Conservation (phyloP, 2,329 filamentous ascomycete genomes). For the Magnaporthiopsis poae region DNA sequence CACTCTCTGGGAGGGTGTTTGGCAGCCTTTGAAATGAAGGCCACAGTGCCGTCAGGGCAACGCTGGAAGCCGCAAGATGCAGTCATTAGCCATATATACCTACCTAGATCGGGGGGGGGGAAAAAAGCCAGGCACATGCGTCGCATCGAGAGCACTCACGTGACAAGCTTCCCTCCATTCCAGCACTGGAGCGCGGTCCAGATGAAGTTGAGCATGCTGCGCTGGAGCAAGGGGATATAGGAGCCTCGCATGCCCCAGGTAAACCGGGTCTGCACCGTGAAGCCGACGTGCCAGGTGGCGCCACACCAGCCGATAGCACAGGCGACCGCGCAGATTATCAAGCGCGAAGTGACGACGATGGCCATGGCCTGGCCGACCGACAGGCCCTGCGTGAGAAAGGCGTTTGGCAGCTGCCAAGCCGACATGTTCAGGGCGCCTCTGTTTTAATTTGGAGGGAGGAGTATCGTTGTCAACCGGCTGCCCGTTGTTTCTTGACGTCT, state of each 20-base stretch:
- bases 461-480: too few species aligned
- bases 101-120: too few species aligned
- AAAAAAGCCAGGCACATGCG: too few species aligned
- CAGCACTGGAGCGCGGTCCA: slow-evolving; percentile 38
- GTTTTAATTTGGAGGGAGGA: too few species aligned
- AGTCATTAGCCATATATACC: slow-evolving; percentile 15
- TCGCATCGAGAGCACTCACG: slow-evolving; percentile 3
- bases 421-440: slow-evolving; percentile 1
- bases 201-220: slow-evolving; percentile 39
- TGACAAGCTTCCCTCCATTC: slow-evolving; percentile 24
- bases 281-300: slow-evolving; percentile 39
- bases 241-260: slow-evolving; percentile 39
- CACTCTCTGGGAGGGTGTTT: slow-evolving; percentile 32
- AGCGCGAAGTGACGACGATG: slow-evolving; percentile 32
- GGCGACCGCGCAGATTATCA: slow-evolving; percentile 31
- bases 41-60: slow-evolving; percentile 36
- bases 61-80: slow-evolving; percentile 1
- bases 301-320: slow-evolving; percentile 37
- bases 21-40: slow-evolving; percentile 32
- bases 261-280: slow-evolving; percentile 39
- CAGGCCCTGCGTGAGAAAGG: slow-evolving; percentile 11
- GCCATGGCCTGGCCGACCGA: slow-evolving; percentile 36
- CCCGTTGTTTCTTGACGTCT: too few species aligned
- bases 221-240: slow-evolving; percentile 37
- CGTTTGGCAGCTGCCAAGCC: slow-evolving; percentile 5